Conservation (phyloP, 2,329 filamentous ascomycete genomes). For the Phoma sp. region DNA sequence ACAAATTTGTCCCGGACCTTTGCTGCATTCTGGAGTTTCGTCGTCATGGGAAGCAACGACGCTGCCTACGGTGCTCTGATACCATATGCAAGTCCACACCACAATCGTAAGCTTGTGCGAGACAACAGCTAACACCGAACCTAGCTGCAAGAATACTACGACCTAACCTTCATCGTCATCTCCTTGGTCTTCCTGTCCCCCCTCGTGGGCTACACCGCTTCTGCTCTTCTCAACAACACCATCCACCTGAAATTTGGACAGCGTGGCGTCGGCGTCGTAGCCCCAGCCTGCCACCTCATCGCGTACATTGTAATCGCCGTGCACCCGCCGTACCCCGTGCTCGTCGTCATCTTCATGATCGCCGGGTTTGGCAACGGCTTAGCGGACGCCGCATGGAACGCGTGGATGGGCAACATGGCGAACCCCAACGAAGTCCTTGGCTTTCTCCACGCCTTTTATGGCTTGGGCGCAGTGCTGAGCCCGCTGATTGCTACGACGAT, state of each 20-base stretch:
- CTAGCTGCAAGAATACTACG: slow-evolving; percentile 68
- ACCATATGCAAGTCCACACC: slow-evolving; percentile 50
- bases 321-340: slow-evolving; percentile 72
- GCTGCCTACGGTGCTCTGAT: slow-evolving; percentile 65
- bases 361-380: slow-evolving; percentile 76
- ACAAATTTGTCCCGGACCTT: slow-evolving; percentile 66
- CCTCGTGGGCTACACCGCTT: slow-evolving; percentile 68
- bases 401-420: slow-evolving; percentile 73
- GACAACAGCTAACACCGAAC: neutral
- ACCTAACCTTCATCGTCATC: slow-evolving; percentile 66
- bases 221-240: slow-evolving; percentile 68
- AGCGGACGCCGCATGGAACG: slow-evolving; percentile 62
- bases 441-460: slow-evolving; percentile 74
- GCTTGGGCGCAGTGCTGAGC: slow-evolving; percentile 71
- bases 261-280: slow-evolving; percentile 72
- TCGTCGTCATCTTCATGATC: slow-evolving; percentile 70
- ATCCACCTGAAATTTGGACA: slow-evolving; percentile 72
- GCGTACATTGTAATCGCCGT: slow-evolving; percentile 70
- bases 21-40: slow-evolving; percentile 66
- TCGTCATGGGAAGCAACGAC: slow-evolving; percentile 73
- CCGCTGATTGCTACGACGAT: slow-evolving; percentile 76
- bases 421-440: slow-evolving; percentile 77
- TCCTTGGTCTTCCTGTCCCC: slow-evolving; percentile 72
- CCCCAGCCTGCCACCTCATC: slow-evolving; percentile 66
- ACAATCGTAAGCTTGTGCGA: too few relatives aligned